Evolutionary conservation across 2,329 filamentous ascomycete species (phyloP).

Genomic region (Aspergillus sp.): DNA sequence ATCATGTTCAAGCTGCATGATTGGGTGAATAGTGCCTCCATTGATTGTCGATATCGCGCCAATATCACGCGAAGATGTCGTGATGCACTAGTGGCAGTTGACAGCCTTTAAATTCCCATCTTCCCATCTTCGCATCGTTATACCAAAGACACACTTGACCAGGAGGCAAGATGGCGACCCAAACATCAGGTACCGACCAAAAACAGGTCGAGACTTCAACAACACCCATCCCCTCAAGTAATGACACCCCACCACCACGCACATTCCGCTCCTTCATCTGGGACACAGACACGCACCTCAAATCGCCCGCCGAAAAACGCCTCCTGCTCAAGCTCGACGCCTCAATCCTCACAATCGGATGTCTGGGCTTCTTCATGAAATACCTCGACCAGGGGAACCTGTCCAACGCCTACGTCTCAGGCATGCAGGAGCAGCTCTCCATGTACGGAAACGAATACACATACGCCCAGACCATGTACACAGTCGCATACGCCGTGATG

Average conservation of each 20-base stretch:
- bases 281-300: slow-evolving; percentile 14
- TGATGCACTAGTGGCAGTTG: background rate
- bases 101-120: background rate
- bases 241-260: background rate
- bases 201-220: background rate
- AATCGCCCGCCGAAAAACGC: slow-evolving; percentile 4
- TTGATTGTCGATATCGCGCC: background rate
- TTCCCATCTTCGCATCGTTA: background rate
- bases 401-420: slow-evolving; percentile 15
- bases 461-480: slow-evolving; percentile 20
- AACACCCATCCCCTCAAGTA: background rate
- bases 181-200: background rate
- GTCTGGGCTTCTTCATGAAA: slow-evolving; percentile 17
- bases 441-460: slow-evolving; percentile 19
- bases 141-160: background rate
- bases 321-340: slow-evolving; percentile 15
- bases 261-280: slow-evolving; percentile 14
- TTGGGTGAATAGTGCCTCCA: background rate
- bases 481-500: slow-evolving; percentile 20
- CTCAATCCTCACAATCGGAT: slow-evolving; percentile 14
- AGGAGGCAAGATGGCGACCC: background rate
- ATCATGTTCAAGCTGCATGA: background rate
- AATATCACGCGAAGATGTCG: slow-evolving; percentile 7
- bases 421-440: slow-evolving; percentile 16
- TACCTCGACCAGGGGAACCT: slow-evolving; percentile 16